Evolutionary conservation across 2,329 filamentous ascomycete genomes (phyloP).

Genomic region (Waltergamsia citrina): DNA sequence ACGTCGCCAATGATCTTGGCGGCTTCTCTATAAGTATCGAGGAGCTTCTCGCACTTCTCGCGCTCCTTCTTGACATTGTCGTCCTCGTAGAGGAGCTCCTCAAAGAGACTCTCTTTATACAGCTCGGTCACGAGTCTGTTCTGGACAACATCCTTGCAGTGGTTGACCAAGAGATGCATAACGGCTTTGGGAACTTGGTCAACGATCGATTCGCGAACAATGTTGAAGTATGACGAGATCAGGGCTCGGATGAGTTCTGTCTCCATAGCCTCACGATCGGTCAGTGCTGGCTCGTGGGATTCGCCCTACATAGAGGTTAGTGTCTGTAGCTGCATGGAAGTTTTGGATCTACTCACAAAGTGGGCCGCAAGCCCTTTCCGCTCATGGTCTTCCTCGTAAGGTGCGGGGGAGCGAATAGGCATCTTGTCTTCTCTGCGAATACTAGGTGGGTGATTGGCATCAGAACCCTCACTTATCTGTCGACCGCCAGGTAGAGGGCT

Average conservation of each 20-base stretch:
- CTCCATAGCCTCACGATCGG: constrained; percentile 92
- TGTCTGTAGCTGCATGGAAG: constrained; percentile 3
- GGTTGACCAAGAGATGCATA: constrained; percentile 97
- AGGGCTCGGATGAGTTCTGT: constrained; percentile 93
- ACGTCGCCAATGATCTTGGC: constrained; percentile 98
- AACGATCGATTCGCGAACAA: constrained; percentile 95
- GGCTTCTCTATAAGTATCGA: constrained; percentile 93
- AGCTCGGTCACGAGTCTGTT: constrained; percentile 92
- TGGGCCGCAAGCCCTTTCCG: constrained; percentile 34
- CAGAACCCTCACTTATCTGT: constrained; percentile 69
- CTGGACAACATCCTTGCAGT: constrained; percentile 96
- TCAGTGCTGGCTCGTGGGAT: constrained; percentile 74
- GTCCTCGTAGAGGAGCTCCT: constrained; percentile 93
- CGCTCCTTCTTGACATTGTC: constrained; percentile 95
- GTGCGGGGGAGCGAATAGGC: constrained; percentile 38
- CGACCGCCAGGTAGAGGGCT: constrained; percentile 26
- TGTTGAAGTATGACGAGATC: constrained; percentile 98
- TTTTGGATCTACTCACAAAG: constrained; percentile 40
- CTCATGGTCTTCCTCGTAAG: constrained; percentile 12
- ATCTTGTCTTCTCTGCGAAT: constrained; percentile 61
- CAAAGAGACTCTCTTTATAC: constrained; percentile 85
- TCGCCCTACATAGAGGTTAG: constrained; percentile 33
- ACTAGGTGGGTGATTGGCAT: constrained; percentile 76
- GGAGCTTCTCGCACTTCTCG: constrained; percentile 95
- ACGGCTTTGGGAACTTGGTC: constrained; percentile 98